Percentiles rank a stretch among this genome's conserved stretches.
Conservation (phyloP, 495 filamentous ascomycete genomes). For the Penicillium manginii region DNA sequence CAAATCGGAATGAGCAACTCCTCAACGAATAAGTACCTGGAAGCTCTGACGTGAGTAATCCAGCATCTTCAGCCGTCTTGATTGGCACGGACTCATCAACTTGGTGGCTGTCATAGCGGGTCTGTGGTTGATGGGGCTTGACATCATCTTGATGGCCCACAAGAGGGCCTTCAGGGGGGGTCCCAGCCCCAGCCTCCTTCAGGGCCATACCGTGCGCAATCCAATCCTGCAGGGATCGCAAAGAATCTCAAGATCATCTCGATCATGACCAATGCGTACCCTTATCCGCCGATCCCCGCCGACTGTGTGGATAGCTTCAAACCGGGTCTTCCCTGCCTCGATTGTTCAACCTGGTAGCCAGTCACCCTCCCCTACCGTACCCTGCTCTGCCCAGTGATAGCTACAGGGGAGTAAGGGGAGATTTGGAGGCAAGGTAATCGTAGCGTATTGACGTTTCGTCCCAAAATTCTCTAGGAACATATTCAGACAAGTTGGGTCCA, state of each 20-base stretch:
- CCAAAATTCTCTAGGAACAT: conserved; percentile 13
- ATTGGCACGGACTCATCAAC: conserved; percentile 9
- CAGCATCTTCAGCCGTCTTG: neutral
- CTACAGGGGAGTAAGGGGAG: no score
- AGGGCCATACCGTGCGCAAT: neutral
- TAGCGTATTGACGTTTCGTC: neutral
- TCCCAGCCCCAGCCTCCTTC: conserved; percentile 6
- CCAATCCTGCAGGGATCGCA: conserved; percentile 15
- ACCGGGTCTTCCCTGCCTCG: conserved; percentile 14
- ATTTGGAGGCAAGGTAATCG: neutral
- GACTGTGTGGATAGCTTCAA: conserved; percentile 17
- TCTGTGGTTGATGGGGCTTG: conserved; percentile 13
- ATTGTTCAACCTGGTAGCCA: conserved; percentile 14
- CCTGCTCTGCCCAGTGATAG: neutral
- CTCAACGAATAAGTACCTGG: neutral
- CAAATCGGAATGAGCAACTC: no score
- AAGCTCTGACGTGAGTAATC: neutral
- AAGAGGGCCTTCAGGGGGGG: neutral
- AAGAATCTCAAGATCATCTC: neutral
- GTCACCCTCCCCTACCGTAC: conserved; percentile 6
- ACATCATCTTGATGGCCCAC: conserved; percentile 24
- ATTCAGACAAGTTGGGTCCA: conserved; percentile 17
- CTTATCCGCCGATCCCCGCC: conserved; percentile 22
- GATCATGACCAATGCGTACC: conserved; percentile 18
- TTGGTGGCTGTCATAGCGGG: conserved; percentile 17